Conservation (phyloP, 2,329 filamentous ascomycete species). For the Rhynchosporium secalis region DNA sequence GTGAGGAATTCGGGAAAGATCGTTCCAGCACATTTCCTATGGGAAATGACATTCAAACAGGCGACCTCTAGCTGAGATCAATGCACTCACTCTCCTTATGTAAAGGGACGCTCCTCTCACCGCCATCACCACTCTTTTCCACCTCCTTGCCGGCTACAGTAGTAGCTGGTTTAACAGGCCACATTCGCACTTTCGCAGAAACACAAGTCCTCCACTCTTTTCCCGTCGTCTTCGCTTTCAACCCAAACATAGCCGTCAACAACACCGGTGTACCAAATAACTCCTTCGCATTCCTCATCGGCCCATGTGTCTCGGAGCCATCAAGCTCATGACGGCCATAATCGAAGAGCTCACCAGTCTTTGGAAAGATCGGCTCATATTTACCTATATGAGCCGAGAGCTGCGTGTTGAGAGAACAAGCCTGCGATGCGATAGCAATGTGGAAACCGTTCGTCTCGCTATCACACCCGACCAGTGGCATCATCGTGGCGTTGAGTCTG, state of each 20-base stretch:
- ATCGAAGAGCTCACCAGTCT: background rate
- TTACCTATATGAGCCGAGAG: background rate
- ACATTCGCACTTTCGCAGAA: conserved; percentile 13
- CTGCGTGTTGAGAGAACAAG: conserved; percentile 4
- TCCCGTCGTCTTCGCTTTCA: background rate
- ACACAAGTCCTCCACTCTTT: conserved; percentile 10
- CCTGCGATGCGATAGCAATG: conserved; percentile 1
- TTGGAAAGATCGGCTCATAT: background rate
- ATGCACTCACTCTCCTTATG: background rate
- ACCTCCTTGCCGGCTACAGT: background rate
- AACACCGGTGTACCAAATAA: conserved; percentile 4
- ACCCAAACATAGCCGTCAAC: conserved; percentile 9
- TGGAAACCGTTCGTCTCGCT: conserved; percentile 6
- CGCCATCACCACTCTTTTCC: background rate
- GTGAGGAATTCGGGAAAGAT: too few species aligned
- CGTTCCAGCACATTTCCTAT: too few species aligned
- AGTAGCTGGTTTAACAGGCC: background rate
- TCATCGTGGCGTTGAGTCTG: conserved; percentile 5
- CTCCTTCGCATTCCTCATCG: background rate
- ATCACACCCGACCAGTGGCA: conserved; percentile 3
- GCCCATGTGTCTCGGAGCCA: background rate
- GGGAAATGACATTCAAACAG: too few species aligned
- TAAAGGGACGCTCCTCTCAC: background rate
- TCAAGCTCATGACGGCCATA: background rate
- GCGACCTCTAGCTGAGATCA: background rate